A percentile compares a stretch with the other conserved stretches of the same genome.
These are phyloP conservation scores for Paracamarosporium sp. DNA, from an alignment of 2,329 filamentous ascomycete species.

Conservation along the genomic window DNA sequence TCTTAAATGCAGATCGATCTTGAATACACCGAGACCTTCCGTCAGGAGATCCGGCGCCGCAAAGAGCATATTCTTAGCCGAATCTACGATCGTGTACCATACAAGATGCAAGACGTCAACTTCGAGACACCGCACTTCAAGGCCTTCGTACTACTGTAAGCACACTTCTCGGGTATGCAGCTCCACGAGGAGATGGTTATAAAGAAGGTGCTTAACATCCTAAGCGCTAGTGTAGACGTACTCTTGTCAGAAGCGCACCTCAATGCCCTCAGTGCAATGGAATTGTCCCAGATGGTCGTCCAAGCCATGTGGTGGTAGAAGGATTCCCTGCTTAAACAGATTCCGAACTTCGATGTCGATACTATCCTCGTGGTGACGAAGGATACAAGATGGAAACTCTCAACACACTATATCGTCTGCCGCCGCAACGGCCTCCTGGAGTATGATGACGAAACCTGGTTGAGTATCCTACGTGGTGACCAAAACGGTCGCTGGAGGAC, in stretches of 20 bases:
- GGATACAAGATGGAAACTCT: too few species aligned
- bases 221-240: slow-evolving; percentile 93
- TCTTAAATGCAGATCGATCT: too few species aligned
- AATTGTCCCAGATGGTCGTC: slow-evolving; percentile 98
- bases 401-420: too few species aligned
- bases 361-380: too few species aligned
- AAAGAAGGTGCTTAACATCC: slow-evolving; percentile 81
- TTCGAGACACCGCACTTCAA: slow-evolving; percentile 99
- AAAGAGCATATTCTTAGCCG: slow-evolving; percentile 87
- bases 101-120: slow-evolving; percentile 87
- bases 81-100: slow-evolving; percentile 92
- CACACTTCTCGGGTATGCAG: slow-evolving; percentile 97
- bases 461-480: too few species aligned
- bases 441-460: too few species aligned
- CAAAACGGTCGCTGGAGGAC: too few species aligned
- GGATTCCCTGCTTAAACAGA: slow-evolving; percentile 95
- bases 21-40: too few species aligned
- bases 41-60: slow-evolving; percentile 91
- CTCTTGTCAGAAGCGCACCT: slow-evolving; percentile 94
- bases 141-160: slow-evolving; percentile 94
- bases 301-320: slow-evolving; percentile 99
- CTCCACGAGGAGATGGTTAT: slow-evolving; percentile 91
- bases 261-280: slow-evolving; percentile 98
- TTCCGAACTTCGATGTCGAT: slow-evolving; percentile 88
- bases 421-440: too few species aligned